Conservation (phyloP, 768 basidiomycete genomes). For the Suillus weaverae region DNA sequence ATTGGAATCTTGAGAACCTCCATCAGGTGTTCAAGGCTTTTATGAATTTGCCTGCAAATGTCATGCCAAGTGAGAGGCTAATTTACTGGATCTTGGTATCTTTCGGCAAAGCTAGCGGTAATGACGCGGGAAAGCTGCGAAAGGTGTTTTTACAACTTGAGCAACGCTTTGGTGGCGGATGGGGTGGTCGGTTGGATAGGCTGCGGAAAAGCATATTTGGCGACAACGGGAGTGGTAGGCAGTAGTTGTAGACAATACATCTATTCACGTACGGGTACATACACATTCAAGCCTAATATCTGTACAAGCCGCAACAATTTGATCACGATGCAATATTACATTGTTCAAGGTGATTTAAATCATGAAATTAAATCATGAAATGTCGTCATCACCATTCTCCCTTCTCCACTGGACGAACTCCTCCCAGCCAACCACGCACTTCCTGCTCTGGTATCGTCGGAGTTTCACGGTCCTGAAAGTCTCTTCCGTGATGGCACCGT, state of each 20-base stretch:
- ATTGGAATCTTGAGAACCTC: constrained; percentile 63
- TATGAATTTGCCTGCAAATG: constrained; percentile 50
- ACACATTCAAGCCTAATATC: constrained; percentile 12
- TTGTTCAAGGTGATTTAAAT: constrained; percentile 3
- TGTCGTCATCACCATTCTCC: constrained; percentile 40
- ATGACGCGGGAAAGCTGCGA: constrained; percentile 50
- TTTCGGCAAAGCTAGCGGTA: constrained; percentile 58
- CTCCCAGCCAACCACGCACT: constrained; percentile 67
- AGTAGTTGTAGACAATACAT: background rate
- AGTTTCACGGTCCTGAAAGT: constrained; percentile 73
- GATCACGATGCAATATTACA: constrained; percentile 7
- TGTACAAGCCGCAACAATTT: constrained; percentile 13
- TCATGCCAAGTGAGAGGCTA: constrained; percentile 43
- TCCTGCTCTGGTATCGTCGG: constrained; percentile 79
- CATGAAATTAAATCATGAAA: constrained; percentile 18
- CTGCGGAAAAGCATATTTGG: constrained; percentile 44
- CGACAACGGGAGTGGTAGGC: constrained; percentile 4
- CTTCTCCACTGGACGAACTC: constrained; percentile 79
- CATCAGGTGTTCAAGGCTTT: constrained; percentile 60
- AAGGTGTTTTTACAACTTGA: constrained; percentile 59
- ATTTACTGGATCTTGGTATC: constrained; percentile 71
- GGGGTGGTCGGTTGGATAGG: constrained; percentile 44
- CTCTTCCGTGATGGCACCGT: constrained; percentile 78
- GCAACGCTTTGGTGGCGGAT: constrained; percentile 47
- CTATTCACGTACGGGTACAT: constrained; percentile 7